Percentiles rank a stretch among this genome's conserved stretches.
phyloP scores from a whole-genome alignment of 768 basidiomycete species.

The Leucosporidium creatinivorum region DNA sequence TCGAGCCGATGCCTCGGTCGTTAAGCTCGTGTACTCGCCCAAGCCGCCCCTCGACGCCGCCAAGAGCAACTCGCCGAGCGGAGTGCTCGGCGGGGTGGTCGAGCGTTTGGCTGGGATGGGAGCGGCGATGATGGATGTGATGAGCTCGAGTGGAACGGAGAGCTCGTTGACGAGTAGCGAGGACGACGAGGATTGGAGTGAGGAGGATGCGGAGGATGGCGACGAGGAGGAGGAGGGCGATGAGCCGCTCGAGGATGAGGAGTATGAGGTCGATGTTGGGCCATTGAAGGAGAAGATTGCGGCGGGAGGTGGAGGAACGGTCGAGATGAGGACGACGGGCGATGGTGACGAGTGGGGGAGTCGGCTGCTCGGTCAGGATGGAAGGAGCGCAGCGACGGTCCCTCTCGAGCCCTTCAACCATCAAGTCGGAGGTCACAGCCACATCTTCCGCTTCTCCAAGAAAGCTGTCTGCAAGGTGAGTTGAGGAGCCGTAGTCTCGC shows the following conservation, averaged over 20 bases:
- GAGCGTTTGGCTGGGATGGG: too few species aligned
- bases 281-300: conserved; percentile 16
- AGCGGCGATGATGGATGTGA: neutral
- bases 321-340: conserved; percentile 27
- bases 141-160: neutral
- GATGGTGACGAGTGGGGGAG: conserved; percentile 22
- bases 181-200: neutral
- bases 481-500: too few species aligned
- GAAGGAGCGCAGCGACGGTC: conserved; percentile 49
- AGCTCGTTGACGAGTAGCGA: neutral
- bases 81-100: too few species aligned
- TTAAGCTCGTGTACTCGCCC: conserved; percentile 28
- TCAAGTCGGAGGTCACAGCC: conserved; percentile 94
- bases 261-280: conserved; percentile 37
- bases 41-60: neutral
- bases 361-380: conserved; percentile 33
- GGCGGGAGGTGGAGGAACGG: conserved; percentile 24
- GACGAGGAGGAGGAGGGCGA: conserved; percentile 1
- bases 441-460: conserved; percentile 96
- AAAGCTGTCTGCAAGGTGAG: conserved; percentile 96
- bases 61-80: neutral
- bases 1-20: neutral
- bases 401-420: conserved; percentile 92
- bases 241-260: conserved; percentile 33
- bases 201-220: neutral